phyloP scores from a whole-genome alignment of 331 rosid species.

The Telfairia occidentalis region DNA sequence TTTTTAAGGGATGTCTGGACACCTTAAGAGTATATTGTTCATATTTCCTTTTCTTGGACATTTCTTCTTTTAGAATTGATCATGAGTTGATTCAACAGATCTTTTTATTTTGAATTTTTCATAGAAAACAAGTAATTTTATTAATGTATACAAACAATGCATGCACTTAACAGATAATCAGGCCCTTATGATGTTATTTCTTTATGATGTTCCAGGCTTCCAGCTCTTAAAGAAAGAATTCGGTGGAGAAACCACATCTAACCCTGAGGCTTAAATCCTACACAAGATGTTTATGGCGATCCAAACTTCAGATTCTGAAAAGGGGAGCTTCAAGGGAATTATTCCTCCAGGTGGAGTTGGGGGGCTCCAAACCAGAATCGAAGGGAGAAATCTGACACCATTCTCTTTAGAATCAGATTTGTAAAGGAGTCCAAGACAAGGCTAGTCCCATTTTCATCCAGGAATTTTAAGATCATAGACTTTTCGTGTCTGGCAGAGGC shows the following conservation, averaged over 20 bases:
- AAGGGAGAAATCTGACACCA: not conserved
- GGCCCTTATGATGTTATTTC: not conserved
- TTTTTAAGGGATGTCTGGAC: not conserved
- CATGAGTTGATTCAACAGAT: not conserved
- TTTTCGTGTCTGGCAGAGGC: no score
- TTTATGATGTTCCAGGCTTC: not conserved
- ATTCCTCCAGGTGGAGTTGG: not conserved
- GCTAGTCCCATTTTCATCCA: no score
- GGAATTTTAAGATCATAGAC: no score
- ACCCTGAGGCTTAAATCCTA: not conserved
- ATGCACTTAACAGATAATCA: not conserved
- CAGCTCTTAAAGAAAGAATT: not conserved
- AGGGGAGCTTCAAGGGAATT: not conserved
- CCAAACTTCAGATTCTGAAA: not conserved
- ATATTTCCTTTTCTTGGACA: not conserved
- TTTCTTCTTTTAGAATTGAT: not conserved
- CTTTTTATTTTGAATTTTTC: not conserved
- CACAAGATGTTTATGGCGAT: not conserved
- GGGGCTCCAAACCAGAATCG: not conserved
- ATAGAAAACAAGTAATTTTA: not conserved
- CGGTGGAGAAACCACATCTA: not conserved
- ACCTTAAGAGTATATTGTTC: not conserved
- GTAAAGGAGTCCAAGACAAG: no score
- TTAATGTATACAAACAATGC: not conserved
- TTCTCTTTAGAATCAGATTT: not conserved